Conservation (phyloP, 2,329 filamentous ascomycete species). For the Penicillium sp. region DNA sequence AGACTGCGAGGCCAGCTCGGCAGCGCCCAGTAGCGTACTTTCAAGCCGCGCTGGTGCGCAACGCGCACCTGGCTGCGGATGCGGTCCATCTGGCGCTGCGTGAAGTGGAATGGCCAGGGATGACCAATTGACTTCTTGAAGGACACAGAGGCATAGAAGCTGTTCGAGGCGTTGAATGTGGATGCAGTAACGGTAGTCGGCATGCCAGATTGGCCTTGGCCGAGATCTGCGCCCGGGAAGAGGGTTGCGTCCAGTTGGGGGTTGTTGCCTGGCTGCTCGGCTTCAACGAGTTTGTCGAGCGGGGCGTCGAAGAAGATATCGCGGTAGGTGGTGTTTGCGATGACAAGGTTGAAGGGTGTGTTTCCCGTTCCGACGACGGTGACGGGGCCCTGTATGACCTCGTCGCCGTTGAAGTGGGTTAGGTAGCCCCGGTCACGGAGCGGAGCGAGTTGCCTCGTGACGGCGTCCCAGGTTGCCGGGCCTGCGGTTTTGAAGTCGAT, state of each 20-base stretch:
- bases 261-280: neutral
- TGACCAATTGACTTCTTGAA: constrained; percentile 44
- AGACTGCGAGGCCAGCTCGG: constrained; percentile 48
- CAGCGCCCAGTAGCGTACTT: constrained; percentile 50
- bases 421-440: constrained; percentile 45
- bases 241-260: neutral
- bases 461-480: constrained; percentile 29
- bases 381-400: constrained; percentile 38
- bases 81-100: constrained; percentile 37
- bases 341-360: constrained; percentile 43
- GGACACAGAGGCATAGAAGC: constrained; percentile 50
- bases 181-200: constrained; percentile 31
- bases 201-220: constrained; percentile 42
- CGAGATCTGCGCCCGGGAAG: constrained; percentile 15
- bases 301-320: constrained; percentile 52
- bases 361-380: constrained; percentile 49
- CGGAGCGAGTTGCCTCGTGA: constrained; percentile 38
- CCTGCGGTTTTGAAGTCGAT: constrained; percentile 45
- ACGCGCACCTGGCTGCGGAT: constrained; percentile 46
- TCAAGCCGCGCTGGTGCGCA: constrained; percentile 46
- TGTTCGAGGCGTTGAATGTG: constrained; percentile 44
- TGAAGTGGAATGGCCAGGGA: constrained; percentile 44
- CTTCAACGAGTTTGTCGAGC: constrained; percentile 33
- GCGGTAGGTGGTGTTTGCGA: constrained; percentile 41
- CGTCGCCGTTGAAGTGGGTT: constrained; percentile 43